Evolutionary conservation across 2,329 filamentous ascomycete species (phyloP), one percentile per base, ranked within the genome.

Genomic region (Graphiopsis chlorocephala): DNA sequence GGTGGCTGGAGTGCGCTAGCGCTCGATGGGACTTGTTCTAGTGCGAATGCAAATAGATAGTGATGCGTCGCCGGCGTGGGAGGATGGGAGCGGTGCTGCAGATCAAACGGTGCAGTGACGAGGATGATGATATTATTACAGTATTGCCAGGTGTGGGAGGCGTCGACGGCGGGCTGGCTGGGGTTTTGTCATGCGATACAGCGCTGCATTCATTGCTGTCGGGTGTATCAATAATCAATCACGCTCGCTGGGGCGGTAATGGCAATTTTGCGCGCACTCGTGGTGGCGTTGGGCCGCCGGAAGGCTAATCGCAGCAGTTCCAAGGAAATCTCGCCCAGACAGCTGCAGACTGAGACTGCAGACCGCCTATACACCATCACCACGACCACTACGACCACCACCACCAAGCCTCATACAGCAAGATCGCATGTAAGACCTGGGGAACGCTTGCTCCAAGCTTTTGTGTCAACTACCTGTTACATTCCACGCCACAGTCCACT

Each of bases 1-100:
- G 58, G 58, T 60, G 38, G 57, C 57, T 48, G 38, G 57, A 48
- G 45, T 33, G 58, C 58, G 28, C 58, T 61, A 61, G 58, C n/a
- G 38, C 23, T 14, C 45, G 42, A 45, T 53, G 28, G n/a, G 58
- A 61, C 48, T 28, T n/a, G 20, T 61, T 47, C 57, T 60, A 60
- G 57, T 60, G 57, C 57, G 31, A 31, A 56, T 56, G 53, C 53
- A 56, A 56, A 56, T 60, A 60, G 57, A 48, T 12, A 33, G 35
- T n/a, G 33, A 26, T 58, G 33, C 33, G 23, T 25, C 7, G 31
- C 33, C n/a, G 35, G 35, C 35, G 17, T 42, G 35, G 17, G 35
- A 15, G 17, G 17, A n/a, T 8, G 35, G 17, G 2, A 3, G 15
- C 8, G 29, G 33, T 57, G 55, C 35, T 38, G 33, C 23, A 38